Evolutionary conservation across 2,329 filamentous ascomycete genomes (phyloP), one percentile per base, ranked within the genome.

Genomic region (Elsinoe ampelina): DNA sequence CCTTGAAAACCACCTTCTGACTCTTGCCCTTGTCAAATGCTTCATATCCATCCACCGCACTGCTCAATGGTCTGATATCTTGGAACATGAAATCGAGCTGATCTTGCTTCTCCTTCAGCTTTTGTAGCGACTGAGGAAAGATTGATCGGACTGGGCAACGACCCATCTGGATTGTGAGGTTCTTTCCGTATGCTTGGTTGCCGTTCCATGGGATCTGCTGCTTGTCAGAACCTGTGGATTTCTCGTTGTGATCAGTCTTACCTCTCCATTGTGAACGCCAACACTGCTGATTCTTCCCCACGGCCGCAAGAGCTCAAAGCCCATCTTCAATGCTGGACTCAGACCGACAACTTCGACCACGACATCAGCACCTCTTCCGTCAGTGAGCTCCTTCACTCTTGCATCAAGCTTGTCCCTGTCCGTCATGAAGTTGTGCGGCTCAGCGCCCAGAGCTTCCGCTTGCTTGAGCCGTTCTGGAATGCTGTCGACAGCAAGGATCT

Each of bases 341-440:
- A 77, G 66, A 5, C 76, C 76, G 3, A 78, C 75, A 3, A 74
- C 72, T 61, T 78, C 75, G 47, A 95, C 83, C 1, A 93, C 83
- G 15, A 88, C 83, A 71, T 96, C 91, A 12, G 90, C 90, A 5
- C 91, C 91, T 38, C 91, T 78, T 6, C 89, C 89, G 13, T 86
- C 78, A 0, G 89, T 93, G 48, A 85, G 80, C 63, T 87, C 85
- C 66, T 83, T 83, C 55, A 95, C 83, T 55, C 85, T 80, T 63
- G 79, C 77, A 57, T 83, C 73, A 68, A 95, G 77, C 2, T 78
- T 81, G 38, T 84, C 81, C 48, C 77, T 78, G 59, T 88, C 81
- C 1, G 75, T 82, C 65, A 79, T 72, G 70, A 92, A 92, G 68
- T 95, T 91, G 71, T 90, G 83, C 0, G 88, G 84, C 70, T 92